A percentile compares a stretch with the other conserved stretches of the same genome.
Conservation (phyloP, 129 eudicot species). For the Flaveria trinervia region DNA sequence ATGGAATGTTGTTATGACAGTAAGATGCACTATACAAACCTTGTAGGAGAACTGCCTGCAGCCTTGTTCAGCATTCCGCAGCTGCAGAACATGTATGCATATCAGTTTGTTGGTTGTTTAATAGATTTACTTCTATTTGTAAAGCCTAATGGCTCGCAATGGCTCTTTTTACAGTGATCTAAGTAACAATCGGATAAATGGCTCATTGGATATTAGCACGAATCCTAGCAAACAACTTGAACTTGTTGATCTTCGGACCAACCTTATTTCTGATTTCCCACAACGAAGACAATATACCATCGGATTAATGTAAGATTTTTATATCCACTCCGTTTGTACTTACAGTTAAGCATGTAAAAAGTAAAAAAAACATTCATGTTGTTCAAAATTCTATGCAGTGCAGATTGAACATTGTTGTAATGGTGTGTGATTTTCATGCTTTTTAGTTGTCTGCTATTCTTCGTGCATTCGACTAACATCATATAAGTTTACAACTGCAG, state of each 20-base stretch:
- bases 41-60: slow-evolving; percentile 58
- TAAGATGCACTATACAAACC: slow-evolving; percentile 49
- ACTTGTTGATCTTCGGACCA: slow-evolving; percentile 65
- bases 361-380: background rate
- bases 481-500: slow-evolving; percentile 29
- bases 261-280: slow-evolving; percentile 28
- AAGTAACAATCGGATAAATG: slow-evolving; percentile 59
- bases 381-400: background rate
- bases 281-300: slow-evolving; percentile 21
- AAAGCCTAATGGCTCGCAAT: slow-evolving; percentile 30
- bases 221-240: slow-evolving; percentile 55
- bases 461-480: background rate
- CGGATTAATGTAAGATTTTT: slow-evolving; percentile 30
- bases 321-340: background rate
- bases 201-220: slow-evolving; percentile 54
- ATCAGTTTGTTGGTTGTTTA: background rate
- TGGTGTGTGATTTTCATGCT: background rate
- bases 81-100: slow-evolving; percentile 60
- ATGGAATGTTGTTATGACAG: slow-evolving; percentile 33
- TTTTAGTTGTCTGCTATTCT: background rate
- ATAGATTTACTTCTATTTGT: background rate
- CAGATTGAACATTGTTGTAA: background rate
- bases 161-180: slow-evolving; percentile 28
- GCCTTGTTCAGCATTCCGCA: slow-evolving; percentile 55
- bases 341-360: background rate